These are phyloP conservation scores for Gaeumannomyces tritici DNA, from an alignment of 2,329 filamentous ascomycete genomes.

Conservation along the genomic window DNA sequence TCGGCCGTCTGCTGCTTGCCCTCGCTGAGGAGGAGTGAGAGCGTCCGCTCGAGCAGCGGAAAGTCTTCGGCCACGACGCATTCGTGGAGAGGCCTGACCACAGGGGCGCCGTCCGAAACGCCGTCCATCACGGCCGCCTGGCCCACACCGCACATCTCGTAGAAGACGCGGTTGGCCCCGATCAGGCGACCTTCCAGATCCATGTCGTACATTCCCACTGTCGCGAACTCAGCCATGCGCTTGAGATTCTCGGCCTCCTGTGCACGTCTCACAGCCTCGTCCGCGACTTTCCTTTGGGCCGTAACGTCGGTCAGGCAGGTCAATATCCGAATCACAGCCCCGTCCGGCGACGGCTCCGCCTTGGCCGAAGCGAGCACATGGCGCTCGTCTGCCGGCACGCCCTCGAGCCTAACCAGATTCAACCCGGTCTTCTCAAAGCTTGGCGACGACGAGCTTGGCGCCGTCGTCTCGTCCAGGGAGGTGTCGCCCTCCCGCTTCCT, in stretches of 20 bases:
- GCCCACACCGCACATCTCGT: slow-evolving; percentile 39
- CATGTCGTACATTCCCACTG: slow-evolving; percentile 46
- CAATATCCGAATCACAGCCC: slow-evolving; percentile 32
- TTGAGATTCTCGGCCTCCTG: slow-evolving; percentile 44
- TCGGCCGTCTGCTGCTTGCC: slow-evolving; percentile 35
- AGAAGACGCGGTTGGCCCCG: slow-evolving; percentile 43
- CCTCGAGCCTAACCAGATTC: slow-evolving; percentile 21
- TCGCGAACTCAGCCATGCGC: slow-evolving; percentile 43
- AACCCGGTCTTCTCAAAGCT: slow-evolving; percentile 25
- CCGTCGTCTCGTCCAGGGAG: slow-evolving; percentile 10
- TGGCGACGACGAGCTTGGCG: slow-evolving; percentile 21
- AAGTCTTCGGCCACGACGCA: slow-evolving; percentile 36
- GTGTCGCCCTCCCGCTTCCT: slow-evolving; percentile 13
- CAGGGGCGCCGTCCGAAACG: slow-evolving; percentile 12
- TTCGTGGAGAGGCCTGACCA: slow-evolving; percentile 32
- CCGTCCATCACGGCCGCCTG: slow-evolving; percentile 24
- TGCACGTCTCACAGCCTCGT: slow-evolving; percentile 36
- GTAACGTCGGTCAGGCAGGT: slow-evolving; percentile 43
- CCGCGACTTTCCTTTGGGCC: slow-evolving; percentile 36
- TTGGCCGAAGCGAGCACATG: slow-evolving; percentile 38
- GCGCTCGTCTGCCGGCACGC: slow-evolving; percentile 21
- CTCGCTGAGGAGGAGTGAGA: slow-evolving; percentile 28
- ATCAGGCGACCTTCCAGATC: slow-evolving; percentile 37
- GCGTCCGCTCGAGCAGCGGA: slow-evolving; percentile 25
- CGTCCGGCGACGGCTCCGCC: slow-evolving; percentile 32